Base-by-base conservation (phyloP, 139 green algal species). In the Tetradesmus lagerheimii region DNA sequence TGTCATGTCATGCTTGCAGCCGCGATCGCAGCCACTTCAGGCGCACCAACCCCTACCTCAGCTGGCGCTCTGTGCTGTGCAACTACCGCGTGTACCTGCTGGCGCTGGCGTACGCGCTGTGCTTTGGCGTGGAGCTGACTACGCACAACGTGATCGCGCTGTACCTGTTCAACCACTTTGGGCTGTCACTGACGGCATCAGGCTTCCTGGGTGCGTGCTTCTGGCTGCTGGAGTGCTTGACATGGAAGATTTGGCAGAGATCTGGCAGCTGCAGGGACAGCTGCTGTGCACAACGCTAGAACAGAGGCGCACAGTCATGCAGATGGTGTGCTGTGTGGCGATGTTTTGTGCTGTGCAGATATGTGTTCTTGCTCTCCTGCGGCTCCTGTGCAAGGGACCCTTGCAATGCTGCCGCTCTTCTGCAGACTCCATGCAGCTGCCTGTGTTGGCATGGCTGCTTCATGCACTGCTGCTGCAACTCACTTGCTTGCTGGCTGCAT, bases 41-140 rank as follows among this genome's bases (percentile, higher is more conserved):
- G 34, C 93, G 94, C 83, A 79, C 71, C 57, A 94, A 92, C 12
- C 50, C 31, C 34, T 45, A 29, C 5, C 47, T 38, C 8, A 29
- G 27, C 18, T 90, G 91, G 78, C 64, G 45, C 23, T 34, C 85
- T 23, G 91, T 53, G 31, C 39, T 85, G 57, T 35, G 39, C 37
- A 98, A 97, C 93, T 97, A 97, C 92, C 90, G 93, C 11, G 90
- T 91, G 8, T 98, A 95, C 93, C 75, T 95, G 14, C 80, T 98
- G 62, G 89, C 87, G 18, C 39, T 96, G 2, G 95, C 92, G 39
- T 98, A 98, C 89, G 96, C 93, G 53, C 95, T 95, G 91, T 97
- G 89, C 88, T 98, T 98, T 88, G 96, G 96, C 38, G 94, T 98
- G 9, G 97, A 99, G 93, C 93, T 99, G 23, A 97, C 96, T 0